Percentiles rank a stretch among this genome's conserved stretches.
Conservation (phyloP, 1,284 basidiomycete species). For the Ganoderma lucidum region DNA sequence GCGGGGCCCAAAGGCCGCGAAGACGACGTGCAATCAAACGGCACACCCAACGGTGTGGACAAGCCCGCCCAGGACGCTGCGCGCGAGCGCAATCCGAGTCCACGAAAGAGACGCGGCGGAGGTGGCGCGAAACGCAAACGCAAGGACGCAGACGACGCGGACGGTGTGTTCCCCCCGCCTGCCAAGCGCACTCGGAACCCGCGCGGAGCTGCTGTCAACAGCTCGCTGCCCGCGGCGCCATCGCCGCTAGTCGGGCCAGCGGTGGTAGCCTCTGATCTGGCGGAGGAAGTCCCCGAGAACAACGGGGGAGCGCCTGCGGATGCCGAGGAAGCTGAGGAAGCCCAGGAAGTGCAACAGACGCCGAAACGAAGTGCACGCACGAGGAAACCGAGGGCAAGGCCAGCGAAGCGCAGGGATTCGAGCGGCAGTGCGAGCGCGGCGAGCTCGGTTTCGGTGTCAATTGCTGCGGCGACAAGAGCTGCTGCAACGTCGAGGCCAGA, state of each 20-base stretch:
- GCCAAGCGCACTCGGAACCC: constrained; percentile 68
- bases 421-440: constrained; percentile 44
- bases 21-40: constrained; percentile 32
- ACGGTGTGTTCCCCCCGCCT: constrained; percentile 76
- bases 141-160: constrained; percentile 67
- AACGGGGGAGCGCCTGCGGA: constrained; percentile 35
- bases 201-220: constrained; percentile 43
- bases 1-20: constrained; percentile 61
- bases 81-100: constrained; percentile 39
- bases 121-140: constrained; percentile 63
- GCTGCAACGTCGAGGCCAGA: constrained; percentile 15
- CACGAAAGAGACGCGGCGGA: constrained; percentile 42
- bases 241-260: constrained; percentile 41
- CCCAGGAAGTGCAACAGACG: constrained; percentile 25
- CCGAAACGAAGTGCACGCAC: constrained; percentile 41
- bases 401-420: constrained; percentile 38
- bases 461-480: constrained; percentile 34
- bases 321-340: constrained; percentile 32
- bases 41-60: constrained; percentile 22
- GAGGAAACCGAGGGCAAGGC: constrained; percentile 34
- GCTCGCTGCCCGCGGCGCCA: constrained; percentile 32
- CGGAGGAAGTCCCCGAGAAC: constrained; percentile 33
- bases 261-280: constrained; percentile 34
- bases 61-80: constrained; percentile 25
- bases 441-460: constrained; percentile 43